phyloP scores from a whole-genome alignment of 2,329 filamentous ascomycete genomes.

The Fusarium tjaetaba region DNA sequence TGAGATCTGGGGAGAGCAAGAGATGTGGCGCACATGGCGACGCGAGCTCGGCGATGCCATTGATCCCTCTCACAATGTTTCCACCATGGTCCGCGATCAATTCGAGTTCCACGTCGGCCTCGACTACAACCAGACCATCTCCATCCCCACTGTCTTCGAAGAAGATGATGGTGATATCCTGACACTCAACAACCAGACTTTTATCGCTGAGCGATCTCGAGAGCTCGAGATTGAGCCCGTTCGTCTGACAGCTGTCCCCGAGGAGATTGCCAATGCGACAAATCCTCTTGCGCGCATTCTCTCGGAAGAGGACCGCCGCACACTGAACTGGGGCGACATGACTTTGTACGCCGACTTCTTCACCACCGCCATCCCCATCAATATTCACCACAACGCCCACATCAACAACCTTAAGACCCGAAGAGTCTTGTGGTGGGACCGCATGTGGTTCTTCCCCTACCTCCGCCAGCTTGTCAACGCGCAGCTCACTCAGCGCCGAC shows the following conservation, averaged over 20 bases:
- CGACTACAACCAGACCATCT: conserved; percentile 37
- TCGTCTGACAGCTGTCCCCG: conserved; percentile 23
- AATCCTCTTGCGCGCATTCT: conserved; percentile 9
- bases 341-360: conserved; percentile 37
- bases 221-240: conserved; percentile 29
- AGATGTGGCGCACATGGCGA: conserved; percentile 35
- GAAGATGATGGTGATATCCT: conserved; percentile 36
- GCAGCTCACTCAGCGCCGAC: conserved; percentile 22
- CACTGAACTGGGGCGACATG: conserved; percentile 37
- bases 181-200: conserved; percentile 25
- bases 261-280: conserved; percentile 23
- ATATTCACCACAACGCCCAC: conserved; percentile 39
- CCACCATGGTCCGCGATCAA: conserved; percentile 21
- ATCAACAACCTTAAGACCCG: conserved; percentile 27
- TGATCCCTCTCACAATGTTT: background rate
- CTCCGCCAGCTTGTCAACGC: conserved; percentile 17
- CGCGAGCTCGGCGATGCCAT: conserved; percentile 12
- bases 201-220: conserved; percentile 12
- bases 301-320: background rate
- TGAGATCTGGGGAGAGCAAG: conserved; percentile 44
- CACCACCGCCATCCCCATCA: conserved; percentile 35
- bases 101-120: conserved; percentile 40
- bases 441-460: conserved; percentile 38
- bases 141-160: conserved; percentile 35
- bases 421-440: conserved; percentile 32